phyloP scores from a whole-genome alignment of 768 basidiomycete genomes.

The Auricularia cornea region DNA sequence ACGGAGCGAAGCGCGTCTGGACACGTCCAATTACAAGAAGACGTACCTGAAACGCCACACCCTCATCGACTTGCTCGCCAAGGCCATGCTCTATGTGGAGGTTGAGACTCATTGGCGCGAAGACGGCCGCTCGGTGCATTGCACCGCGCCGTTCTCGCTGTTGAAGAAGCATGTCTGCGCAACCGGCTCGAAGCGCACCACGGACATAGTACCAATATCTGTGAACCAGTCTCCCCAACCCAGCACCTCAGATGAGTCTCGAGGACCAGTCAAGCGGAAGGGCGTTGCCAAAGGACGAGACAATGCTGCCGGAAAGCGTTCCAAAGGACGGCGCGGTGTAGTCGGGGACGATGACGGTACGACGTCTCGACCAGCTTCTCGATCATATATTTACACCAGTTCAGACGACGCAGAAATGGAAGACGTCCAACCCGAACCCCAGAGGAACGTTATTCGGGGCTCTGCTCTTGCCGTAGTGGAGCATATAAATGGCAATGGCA shows the following conservation, averaged over 20 bases:
- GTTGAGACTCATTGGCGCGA: constrained; percentile 77
- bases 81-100: constrained; percentile 72
- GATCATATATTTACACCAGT: background rate
- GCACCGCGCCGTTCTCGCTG: constrained; percentile 69
- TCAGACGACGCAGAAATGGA: background rate
- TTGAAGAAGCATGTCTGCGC: constrained; percentile 68
- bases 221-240: background rate
- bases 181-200: constrained; percentile 3
- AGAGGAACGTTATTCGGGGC: background rate
- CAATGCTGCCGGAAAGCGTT: too few relatives aligned
- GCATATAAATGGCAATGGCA: too few relatives aligned
- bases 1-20: constrained; percentile 62
- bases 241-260: background rate
- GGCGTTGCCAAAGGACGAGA: background rate
- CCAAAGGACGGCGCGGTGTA: background rate
- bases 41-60: constrained; percentile 61
- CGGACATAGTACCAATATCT: constrained; percentile 26
- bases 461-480: too few relatives aligned
- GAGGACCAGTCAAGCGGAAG: background rate
- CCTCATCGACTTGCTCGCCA: constrained; percentile 69
- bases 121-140: constrained; percentile 51
- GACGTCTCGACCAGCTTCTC: background rate
- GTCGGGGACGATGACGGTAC: background rate
- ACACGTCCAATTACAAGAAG: constrained; percentile 52
- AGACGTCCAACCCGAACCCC: background rate